phyloP scores from a whole-genome alignment of 441 rosid genomes.

The Raphanus hybrid region DNA sequence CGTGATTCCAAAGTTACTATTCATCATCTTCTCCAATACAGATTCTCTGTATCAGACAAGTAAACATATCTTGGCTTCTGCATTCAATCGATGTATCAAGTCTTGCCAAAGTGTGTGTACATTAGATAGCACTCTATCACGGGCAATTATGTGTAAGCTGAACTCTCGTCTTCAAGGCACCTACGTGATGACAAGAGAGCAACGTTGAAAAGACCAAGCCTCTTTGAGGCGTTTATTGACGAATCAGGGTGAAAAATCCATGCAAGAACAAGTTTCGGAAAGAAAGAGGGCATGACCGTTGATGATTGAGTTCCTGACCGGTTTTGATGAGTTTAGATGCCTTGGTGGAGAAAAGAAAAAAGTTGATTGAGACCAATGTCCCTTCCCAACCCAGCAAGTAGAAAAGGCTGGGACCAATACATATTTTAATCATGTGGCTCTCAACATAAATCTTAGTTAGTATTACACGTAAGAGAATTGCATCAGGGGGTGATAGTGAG shows the following conservation, averaged over 20 bases:
- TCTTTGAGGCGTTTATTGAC: neutral
- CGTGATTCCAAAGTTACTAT: too few relatives aligned
- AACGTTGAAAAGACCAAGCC: neutral
- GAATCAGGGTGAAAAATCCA: neutral
- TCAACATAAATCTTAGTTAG: neutral
- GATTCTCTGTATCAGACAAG: neutral
- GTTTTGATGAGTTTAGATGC: neutral
- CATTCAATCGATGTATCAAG: neutral
- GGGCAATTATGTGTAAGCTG: constrained; percentile 27
- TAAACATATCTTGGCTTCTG: neutral
- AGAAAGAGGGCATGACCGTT: constrained; percentile 11
- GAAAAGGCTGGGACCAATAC: neutral
- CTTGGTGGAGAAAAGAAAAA: neutral
- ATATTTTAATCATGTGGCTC: constrained; percentile 14
- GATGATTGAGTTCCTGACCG: neutral
- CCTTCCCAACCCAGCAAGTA: constrained; percentile 28
- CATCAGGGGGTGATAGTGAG: neutral
- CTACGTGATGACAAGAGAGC: neutral
- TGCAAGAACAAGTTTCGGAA: neutral
- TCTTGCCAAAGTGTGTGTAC: neutral
- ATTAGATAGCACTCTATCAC: neutral
- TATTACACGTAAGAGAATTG: constrained; percentile 1
- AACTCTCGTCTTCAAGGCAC: constrained; percentile 25
- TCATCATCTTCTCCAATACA: too few relatives aligned
- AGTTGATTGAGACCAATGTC: constrained; percentile 41